These are phyloP conservation scores for Ogataea philodendri DNA, from an alignment of 805 yeast genomes.

Conservation along the genomic window DNA sequence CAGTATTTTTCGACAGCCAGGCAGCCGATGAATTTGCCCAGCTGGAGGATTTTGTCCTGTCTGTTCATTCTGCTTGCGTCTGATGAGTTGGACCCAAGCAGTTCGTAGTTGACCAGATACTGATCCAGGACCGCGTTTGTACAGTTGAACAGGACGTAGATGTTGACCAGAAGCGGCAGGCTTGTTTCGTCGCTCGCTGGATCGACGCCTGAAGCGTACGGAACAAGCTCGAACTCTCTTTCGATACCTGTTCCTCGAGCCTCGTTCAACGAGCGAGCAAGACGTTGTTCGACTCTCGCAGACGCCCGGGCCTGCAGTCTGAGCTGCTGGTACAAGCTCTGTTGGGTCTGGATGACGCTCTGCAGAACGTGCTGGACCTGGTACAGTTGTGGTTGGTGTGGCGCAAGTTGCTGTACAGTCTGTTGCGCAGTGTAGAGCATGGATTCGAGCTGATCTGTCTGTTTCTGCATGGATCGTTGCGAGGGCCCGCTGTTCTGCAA, in stretches of 20 bases:
- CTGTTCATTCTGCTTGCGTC: constrained; percentile 14
- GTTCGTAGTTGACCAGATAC: constrained; percentile 22
- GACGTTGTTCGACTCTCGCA: constrained; percentile 29
- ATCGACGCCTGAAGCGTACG: constrained; percentile 27
- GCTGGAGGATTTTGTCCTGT: constrained; percentile 25
- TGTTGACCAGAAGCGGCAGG: constrained; percentile 27
- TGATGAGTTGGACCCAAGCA: constrained; percentile 8
- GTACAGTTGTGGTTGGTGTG: constrained; percentile 18
- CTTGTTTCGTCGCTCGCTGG: constrained; percentile 25
- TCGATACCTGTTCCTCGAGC: constrained; percentile 33
- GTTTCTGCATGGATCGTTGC: constrained; percentile 9
- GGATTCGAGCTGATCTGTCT: constrained; percentile 19
- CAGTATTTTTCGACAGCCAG: constrained; percentile 32
- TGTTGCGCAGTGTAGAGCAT: constrained; percentile 18
- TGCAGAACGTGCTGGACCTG: constrained; percentile 21
- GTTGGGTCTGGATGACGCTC: constrained; percentile 21
- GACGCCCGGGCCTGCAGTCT: constrained; percentile 22
- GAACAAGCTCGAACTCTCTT: constrained; percentile 29
- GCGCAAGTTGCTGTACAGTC: constrained; percentile 12
- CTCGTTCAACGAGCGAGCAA: constrained; percentile 26
- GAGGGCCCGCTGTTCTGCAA: constrained; percentile 12
- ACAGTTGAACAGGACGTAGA: constrained; percentile 27
- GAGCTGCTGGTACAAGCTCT: constrained; percentile 21
- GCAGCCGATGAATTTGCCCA: constrained; percentile 34
- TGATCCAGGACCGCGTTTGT: constrained; percentile 20